These are phyloP conservation scores for Paraphaeosphaeria minitans DNA, from an alignment of 2,329 filamentous ascomycete species.

Conservation along the genomic window DNA sequence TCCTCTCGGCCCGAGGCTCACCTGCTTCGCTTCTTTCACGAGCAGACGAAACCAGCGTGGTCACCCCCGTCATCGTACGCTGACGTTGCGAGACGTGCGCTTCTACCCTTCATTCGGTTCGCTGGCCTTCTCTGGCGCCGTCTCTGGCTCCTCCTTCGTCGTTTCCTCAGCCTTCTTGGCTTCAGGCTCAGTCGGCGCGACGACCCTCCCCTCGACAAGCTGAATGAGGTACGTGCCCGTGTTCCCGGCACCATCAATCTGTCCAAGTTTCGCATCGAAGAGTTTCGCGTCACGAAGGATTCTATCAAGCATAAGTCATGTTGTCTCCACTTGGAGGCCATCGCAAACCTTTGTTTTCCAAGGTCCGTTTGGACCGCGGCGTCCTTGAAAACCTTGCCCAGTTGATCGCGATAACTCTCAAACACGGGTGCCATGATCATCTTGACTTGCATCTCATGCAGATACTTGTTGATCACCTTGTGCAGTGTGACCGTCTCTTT, in stretches of 20 bases:
- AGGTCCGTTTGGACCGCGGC: slow-evolving; percentile 67
- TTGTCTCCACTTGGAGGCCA: slow-evolving; percentile 11
- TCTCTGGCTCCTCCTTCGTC: not conserved
- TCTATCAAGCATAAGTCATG: slow-evolving; percentile 52
- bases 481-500: slow-evolving; percentile 87
- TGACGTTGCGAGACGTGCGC: not conserved
- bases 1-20: not conserved
- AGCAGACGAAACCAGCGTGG: not conserved
- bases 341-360: slow-evolving; percentile 72
- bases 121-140: not conserved
- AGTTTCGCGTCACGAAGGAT: slow-evolving; percentile 78
- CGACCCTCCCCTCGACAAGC: slow-evolving; percentile 65
- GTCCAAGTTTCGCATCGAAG: slow-evolving; percentile 72
- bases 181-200: slow-evolving; percentile 21
- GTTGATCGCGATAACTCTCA: slow-evolving; percentile 77
- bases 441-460: slow-evolving; percentile 75
- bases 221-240: slow-evolving; percentile 71
- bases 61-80: not conserved
- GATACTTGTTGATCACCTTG: slow-evolving; percentile 79
- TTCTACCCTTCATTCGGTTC: not conserved
- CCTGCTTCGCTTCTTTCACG: not conserved
- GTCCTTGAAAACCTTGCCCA: slow-evolving; percentile 71
- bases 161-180: slow-evolving; percentile 7
- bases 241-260: slow-evolving; percentile 79
- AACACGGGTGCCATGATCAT: slow-evolving; percentile 90